Conservation (phyloP, 1,139 yeast genomes). For the Zygosaccharomyces sapae region DNA sequence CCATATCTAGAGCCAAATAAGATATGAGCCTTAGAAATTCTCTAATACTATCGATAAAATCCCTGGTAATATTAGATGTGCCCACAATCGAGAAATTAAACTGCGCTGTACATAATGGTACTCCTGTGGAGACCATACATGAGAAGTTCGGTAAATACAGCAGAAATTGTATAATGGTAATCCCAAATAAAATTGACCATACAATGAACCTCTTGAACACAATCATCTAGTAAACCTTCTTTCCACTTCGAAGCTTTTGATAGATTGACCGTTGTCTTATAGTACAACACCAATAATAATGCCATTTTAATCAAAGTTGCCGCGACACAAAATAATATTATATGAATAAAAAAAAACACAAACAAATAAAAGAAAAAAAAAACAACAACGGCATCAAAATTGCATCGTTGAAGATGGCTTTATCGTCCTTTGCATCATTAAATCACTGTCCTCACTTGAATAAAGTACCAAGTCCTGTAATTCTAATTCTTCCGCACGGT, state of each 20-base stretch:
- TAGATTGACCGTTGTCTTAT: neutral
- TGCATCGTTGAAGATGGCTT: constrained; percentile 30
- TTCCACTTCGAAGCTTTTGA: neutral
- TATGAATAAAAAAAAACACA: neutral
- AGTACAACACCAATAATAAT: neutral
- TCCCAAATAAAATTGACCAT: constrained; percentile 17
- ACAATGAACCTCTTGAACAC: constrained; percentile 19
- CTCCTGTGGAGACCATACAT: constrained; percentile 28
- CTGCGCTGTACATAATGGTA: constrained; percentile 45
- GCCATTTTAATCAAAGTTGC: neutral
- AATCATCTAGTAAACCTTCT: constrained; percentile 5
- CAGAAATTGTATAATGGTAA: constrained; percentile 22
- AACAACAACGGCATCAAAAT: constrained; percentile 13
- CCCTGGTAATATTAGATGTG: constrained; percentile 38
- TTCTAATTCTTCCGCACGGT: constrained; percentile 20
- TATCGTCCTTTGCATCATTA: constrained; percentile 17
- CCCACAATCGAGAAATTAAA: constrained; percentile 42
- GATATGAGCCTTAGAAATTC: constrained; percentile 52
- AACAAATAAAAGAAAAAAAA: neutral
- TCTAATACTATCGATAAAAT: constrained; percentile 41
- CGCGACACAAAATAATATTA: constrained; percentile 13
- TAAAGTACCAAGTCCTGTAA: constrained; percentile 24
- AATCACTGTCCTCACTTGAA: constrained; percentile 21
- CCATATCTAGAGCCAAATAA: constrained; percentile 54
- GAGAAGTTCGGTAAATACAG: constrained; percentile 35